A percentile compares a stretch with the other conserved stretches of the same genome.
Conservation (phyloP, 306 rosid genomes). For the Leucaena leucocephala region DNA sequence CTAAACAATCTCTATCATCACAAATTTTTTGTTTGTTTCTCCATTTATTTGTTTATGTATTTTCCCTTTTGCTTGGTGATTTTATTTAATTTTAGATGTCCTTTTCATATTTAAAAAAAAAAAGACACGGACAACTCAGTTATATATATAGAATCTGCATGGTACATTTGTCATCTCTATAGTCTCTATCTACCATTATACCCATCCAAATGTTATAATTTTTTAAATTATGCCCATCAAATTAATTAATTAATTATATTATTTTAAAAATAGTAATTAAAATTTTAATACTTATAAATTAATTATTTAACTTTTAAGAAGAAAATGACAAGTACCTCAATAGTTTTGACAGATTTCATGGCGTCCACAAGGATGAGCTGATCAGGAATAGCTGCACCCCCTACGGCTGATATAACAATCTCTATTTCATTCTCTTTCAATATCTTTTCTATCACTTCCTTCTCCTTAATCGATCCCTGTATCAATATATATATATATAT, state of each 20-base stretch:
- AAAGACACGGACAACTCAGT: background rate
- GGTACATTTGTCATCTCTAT: background rate
- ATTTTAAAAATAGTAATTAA: no score
- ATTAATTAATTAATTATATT: no score
- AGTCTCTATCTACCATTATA: background rate
- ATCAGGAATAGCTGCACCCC: conserved; percentile 47
- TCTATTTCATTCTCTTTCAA: conserved; percentile 61
- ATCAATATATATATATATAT: background rate
- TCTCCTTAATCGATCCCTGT: conserved; percentile 59
- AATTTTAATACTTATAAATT: no score
- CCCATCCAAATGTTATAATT: background rate
- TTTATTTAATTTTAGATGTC: no score
- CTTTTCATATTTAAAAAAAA: no score
- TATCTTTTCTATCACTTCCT: conserved; percentile 51
- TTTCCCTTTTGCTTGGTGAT: no score
- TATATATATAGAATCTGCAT: no score
- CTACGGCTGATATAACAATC: conserved; percentile 56
- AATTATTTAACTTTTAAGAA: no score
- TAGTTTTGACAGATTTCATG: conserved; percentile 48
- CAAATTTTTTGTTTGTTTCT: no score
- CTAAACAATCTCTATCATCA: no score
- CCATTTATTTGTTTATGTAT: no score
- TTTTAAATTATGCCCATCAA: no score
- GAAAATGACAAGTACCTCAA: conserved; percentile 43
- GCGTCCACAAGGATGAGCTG: conserved; percentile 61